Evolutionary conservation across 148 eudicot genomes (phyloP), one percentile per base, ranked within the genome.

Genomic region (Rhododendron simsii): DNA sequence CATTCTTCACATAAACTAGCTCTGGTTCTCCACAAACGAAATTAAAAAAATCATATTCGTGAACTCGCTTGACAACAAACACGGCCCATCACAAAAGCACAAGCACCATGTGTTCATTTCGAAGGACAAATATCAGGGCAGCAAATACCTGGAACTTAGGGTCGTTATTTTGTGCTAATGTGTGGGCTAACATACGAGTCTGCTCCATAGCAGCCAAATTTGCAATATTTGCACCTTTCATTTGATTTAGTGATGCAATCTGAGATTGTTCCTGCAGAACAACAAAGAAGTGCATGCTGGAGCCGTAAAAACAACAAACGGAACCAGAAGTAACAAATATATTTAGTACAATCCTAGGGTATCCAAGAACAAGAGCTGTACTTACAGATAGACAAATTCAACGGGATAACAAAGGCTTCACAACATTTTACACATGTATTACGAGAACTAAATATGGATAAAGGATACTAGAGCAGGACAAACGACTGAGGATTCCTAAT

Each of bases 121-220:
- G 30, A 81, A 69, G 82, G 39, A 84, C 16, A 84, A 51, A 39
- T 48, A 69, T 35, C 33, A 67, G 8, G 55, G 80, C 28, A 44
- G 69, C 30, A 86, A 33, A 71, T 73, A 97, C 99, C 98, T 97
- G 98, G 87, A 97, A 97, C 86, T 95, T 97, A 65, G 99, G 99
- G 81, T 97, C 96, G 61, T 86, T 93, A 84, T 93, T 94, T 88
- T 95, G 98, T 85, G 95, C 95, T 87, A 97, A 89, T 76, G 98
- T 97, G 89, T 95, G 96, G 53, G 99, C 99, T 82, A 97, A 90
- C 94, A 92, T 92, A 61, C 96, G 98, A 86, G 96, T 94, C 91
- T 97, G 98, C 95, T 97, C 96, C 99, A 94, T 95, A 86, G 94
- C 93, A 86, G 98, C 99, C 83, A 97, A 87, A 85, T 86, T 91